A percentile compares a stretch with the other conserved stretches of the same genome.
phyloP scores from a whole-genome alignment of 805 yeast genomes.

The Candida vaughaniae region DNA sequence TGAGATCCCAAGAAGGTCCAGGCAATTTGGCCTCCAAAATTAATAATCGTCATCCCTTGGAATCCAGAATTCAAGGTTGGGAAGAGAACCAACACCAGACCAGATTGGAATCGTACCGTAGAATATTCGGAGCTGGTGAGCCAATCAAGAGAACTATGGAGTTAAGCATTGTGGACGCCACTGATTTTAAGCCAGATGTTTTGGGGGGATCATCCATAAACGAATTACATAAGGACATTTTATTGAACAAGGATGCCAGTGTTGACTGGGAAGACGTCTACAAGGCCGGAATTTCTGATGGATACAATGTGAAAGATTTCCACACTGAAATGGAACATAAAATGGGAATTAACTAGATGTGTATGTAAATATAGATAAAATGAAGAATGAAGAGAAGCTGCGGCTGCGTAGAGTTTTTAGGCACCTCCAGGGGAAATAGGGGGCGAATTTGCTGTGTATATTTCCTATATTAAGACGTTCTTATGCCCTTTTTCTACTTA shows the following conservation, averaged over 20 bases:
- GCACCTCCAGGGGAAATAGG: too few relatives aligned
- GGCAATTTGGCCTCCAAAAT: constrained; percentile 56
- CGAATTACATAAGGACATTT: constrained; percentile 70
- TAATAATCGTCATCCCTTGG: constrained; percentile 84
- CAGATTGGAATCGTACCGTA: constrained; percentile 73
- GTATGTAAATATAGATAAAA: constrained; percentile 3
- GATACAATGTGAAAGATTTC: constrained; percentile 48
- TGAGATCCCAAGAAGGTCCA: constrained; percentile 67
- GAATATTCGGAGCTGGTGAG: constrained; percentile 88
- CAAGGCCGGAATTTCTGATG: constrained; percentile 49
- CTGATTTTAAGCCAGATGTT: constrained; percentile 65
- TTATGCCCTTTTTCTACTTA: too few relatives aligned
- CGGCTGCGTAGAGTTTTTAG: too few relatives aligned
- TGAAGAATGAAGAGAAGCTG: too few relatives aligned
- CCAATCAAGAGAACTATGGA: constrained; percentile 94
- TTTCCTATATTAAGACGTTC: too few relatives aligned
- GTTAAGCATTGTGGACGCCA: constrained; percentile 62
- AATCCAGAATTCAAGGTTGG: constrained; percentile 75
- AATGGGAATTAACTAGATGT: constrained; percentile 44
- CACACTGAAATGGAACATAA: constrained; percentile 72
- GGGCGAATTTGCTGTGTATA: too few relatives aligned
- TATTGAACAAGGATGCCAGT: constrained; percentile 70
- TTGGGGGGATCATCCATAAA: constrained; percentile 51
- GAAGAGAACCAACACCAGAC: constrained; percentile 69
- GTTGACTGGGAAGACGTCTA: constrained; percentile 96